Base-by-base conservation (phyloP, 2,329 filamentous ascomycete genomes). In the Periconia sp. region DNA sequence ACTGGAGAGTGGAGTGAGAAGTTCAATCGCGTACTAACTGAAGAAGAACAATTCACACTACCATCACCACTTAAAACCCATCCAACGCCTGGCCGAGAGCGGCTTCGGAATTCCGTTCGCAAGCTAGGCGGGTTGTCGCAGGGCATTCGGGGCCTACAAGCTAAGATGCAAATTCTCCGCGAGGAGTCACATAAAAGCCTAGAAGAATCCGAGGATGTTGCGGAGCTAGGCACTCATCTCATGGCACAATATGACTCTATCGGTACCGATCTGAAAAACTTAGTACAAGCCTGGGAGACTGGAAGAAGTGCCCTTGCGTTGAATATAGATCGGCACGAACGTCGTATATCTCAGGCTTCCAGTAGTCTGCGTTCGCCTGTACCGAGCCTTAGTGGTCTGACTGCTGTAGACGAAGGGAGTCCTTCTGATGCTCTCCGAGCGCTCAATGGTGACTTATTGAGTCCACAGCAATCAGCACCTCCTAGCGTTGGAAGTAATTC, bases 191-290 rank as follows among this genome's bases (percentile, higher is more conserved):
- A 89, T 62, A 83, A 83, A 47, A 84, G 84, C 30, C 72, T 96
- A 19, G 88, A 95, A 59, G 84, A 87, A 56, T 84, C 88, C 1
- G 73, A 76, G 25, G 83, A 89, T 48, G 67, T 77, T 4, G 83
- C 84, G 4, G 88, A 95, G 54, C 80, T 96, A 12, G 89, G 88
- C 0, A 81, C 86, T 1, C 85, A 84, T 50, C 78, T 97, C 26
- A 86, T 96, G 79, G 74, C 85, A 16, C 94, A 97, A 62, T 99
- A 97, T 69, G 94, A 99, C 43, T 92, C 91, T 4, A 95, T 99
- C 51, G 94, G 94, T 3, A 79, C 85, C 18, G 94, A 99, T 62
- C 78, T 99, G 31, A 87, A 87, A 65, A 72, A 70, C 31, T 62
- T 78, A 13, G 67, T 77, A 38, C 72, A 75, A 53, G 75, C 76